Base-by-base conservation (phyloP, 106 monocot genomes). In the Ottelia alismoides region DNA sequence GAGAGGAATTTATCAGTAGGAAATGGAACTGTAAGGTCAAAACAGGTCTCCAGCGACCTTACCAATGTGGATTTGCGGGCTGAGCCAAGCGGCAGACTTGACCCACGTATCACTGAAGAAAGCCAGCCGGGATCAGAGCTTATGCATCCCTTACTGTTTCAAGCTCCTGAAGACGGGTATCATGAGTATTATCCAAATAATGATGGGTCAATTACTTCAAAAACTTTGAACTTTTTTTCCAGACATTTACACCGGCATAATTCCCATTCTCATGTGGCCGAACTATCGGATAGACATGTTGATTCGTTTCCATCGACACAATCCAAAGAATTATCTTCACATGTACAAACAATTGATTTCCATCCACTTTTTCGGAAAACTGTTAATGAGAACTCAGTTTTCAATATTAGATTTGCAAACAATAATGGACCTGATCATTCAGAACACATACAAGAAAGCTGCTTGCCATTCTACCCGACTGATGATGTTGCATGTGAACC, bases 81-180 rank as follows among this genome's bases (percentile, higher is more conserved):
- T 75, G n/a, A n/a, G n/a, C 65, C 25, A 48, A 31, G 27, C 22
- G 49, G 20, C 24, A 21, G 21, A 57, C 31, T 47, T 47, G 47
- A 50, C 63, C 61, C 61, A 20, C 52, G 14, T 61, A 47, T 45
- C 14, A 55, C 50, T 35, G 72, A 74, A 49, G 88, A 79, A 47
- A 79, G 72, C 50, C 26, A 61, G 20, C 45, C 58, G 35, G 88
- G 74, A 52, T 66, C 71, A 48, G 84, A 89, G 52, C 64, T 82
- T 22, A 71, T 96, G 79, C 88, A 88, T 66, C 96, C 84, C 64
- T 67, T 89, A 53, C 51, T 89, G 25, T 96, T 89, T 22, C 74
- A 82, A 61, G 61, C 51, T 24, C 55, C 56, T 58, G 76, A 76
- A 65, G 65, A 68, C 53, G 76, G 57, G 22, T 30, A 52, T 52